phyloP scores from a whole-genome alignment of 1,284 basidiomycete genomes.

The Blastosporella zonata region DNA sequence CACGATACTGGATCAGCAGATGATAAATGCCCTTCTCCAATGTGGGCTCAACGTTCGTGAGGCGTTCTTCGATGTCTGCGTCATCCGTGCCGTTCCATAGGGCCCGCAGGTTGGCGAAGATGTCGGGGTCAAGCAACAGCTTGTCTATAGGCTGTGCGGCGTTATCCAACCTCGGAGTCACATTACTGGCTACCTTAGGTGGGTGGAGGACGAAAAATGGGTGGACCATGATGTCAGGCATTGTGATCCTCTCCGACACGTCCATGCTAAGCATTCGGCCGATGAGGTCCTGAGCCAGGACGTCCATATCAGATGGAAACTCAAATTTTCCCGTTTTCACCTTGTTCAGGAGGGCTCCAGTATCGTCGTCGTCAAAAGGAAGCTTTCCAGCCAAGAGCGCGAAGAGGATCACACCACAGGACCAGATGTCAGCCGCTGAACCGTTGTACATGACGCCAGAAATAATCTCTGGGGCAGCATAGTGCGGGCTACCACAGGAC shows the following conservation, averaged over 20 bases:
- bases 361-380: constrained; percentile 91
- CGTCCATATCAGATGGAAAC: constrained; percentile 81
- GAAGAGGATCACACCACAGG: constrained; percentile 95
- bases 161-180: constrained; percentile 64
- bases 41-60: constrained; percentile 65
- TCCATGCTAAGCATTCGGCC: constrained; percentile 86
- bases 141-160: constrained; percentile 66
- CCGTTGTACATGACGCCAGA: constrained; percentile 87
- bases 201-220: constrained; percentile 82
- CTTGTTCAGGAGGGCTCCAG: constrained; percentile 76
- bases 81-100: constrained; percentile 84
- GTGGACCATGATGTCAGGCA: constrained; percentile 83
- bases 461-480: constrained; percentile 95
- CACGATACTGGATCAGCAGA: constrained; percentile 77
- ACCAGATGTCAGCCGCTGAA: constrained; percentile 93
- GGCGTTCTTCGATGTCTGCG: constrained; percentile 64
- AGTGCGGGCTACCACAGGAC: constrained; percentile 95
- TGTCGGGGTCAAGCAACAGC: constrained; percentile 80
- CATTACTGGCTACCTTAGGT: constrained; percentile 46
- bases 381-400: constrained; percentile 88
- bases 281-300: constrained; percentile 81
- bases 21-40: constrained; percentile 96
- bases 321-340: constrained; percentile 81
- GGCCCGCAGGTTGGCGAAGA: constrained; percentile 87
- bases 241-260: constrained; percentile 80